These are phyloP conservation scores for Skeletonema tropicum DNA, from an alignment of 108 stramenopile genomes.

Conservation along the genomic window DNA sequence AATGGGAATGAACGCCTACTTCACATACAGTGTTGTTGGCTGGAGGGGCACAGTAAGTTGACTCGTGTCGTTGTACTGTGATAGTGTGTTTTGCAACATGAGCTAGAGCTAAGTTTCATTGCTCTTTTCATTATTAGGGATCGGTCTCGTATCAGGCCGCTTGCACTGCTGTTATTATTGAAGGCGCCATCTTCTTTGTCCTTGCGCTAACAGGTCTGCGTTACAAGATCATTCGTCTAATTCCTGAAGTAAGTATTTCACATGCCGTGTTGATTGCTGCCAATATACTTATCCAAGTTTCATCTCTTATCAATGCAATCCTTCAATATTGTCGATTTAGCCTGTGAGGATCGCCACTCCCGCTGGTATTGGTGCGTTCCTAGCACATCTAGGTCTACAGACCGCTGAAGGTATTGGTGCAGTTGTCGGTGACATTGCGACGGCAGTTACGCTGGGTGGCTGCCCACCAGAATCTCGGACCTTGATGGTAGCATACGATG, in stretches of 20 bases:
- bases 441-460: constrained; percentile 73
- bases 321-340: background rate
- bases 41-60: constrained; percentile 51
- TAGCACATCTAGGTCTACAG: constrained; percentile 74
- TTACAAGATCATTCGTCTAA: constrained; percentile 50
- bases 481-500: constrained; percentile 55
- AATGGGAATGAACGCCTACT: constrained; percentile 82
- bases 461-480: constrained; percentile 59
- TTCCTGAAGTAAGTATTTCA: constrained; percentile 51
- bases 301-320: background rate
- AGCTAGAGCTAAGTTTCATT: background rate
- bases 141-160: constrained; percentile 57
- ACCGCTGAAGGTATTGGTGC: constrained; percentile 72
- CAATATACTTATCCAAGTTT: background rate
- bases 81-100: background rate
- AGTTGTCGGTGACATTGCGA: constrained; percentile 71
- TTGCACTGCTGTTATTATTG: constrained; percentile 66
- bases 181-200: constrained; percentile 67
- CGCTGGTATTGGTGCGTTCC: constrained; percentile 71
- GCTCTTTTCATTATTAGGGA: constrained; percentile 12
- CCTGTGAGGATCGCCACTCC: constrained; percentile 68
- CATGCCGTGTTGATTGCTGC: background rate
- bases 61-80: background rate
- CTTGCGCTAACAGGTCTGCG: constrained; percentile 64
- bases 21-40: constrained; percentile 65